Evolutionary conservation across 2,329 filamentous ascomycete genomes (phyloP).

Genomic region (Sclerotiophoma versabilis): DNA sequence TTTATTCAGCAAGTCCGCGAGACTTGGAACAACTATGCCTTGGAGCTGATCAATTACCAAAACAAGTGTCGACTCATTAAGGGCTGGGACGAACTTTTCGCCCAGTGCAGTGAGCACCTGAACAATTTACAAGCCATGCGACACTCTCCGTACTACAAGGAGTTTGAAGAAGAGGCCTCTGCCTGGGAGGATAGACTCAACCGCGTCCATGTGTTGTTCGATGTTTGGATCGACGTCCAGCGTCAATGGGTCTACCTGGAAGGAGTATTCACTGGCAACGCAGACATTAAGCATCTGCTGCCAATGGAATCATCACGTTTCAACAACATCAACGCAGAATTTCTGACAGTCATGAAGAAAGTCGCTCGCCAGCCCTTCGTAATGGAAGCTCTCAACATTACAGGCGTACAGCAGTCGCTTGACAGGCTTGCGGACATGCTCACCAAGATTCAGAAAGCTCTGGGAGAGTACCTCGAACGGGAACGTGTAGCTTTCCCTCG

Average conservation of each 20-base stretch:
- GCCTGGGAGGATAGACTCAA: slow-evolving; percentile 99
- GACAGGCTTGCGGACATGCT: slow-evolving; percentile 95
- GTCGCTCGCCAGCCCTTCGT: slow-evolving; percentile 96
- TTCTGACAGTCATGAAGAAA: slow-evolving; percentile 99
- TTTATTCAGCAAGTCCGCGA: slow-evolving; percentile 96
- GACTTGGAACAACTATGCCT: slow-evolving; percentile 92
- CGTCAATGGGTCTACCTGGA: slow-evolving; percentile 99
- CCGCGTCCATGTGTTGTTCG: slow-evolving; percentile 94
- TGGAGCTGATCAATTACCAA: slow-evolving; percentile 96
- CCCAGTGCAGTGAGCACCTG: slow-evolving; percentile 96
- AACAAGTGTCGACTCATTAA: slow-evolving; percentile 97
- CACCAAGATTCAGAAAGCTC: slow-evolving; percentile 98
- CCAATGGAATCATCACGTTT: slow-evolving; percentile 97
- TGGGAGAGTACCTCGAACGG: slow-evolving; percentile 97
- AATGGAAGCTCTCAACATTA: slow-evolving; percentile 93
- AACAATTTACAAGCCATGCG: slow-evolving; percentile 99
- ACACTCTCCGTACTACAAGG: slow-evolving; percentile 98
- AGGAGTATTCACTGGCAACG: slow-evolving; percentile 97
- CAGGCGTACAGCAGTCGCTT: slow-evolving; percentile 92
- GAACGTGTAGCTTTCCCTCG: slow-evolving; percentile 97
- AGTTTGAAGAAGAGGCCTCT: slow-evolving; percentile 97
- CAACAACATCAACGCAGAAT: slow-evolving; percentile 99
- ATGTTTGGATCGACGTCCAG: slow-evolving; percentile 99
- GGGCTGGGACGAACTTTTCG: slow-evolving; percentile 97
- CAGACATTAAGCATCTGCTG: slow-evolving; percentile 96